phyloP scores from a whole-genome alignment of 176 grass and related monocot species.

The Tuctoria greenei region DNA sequence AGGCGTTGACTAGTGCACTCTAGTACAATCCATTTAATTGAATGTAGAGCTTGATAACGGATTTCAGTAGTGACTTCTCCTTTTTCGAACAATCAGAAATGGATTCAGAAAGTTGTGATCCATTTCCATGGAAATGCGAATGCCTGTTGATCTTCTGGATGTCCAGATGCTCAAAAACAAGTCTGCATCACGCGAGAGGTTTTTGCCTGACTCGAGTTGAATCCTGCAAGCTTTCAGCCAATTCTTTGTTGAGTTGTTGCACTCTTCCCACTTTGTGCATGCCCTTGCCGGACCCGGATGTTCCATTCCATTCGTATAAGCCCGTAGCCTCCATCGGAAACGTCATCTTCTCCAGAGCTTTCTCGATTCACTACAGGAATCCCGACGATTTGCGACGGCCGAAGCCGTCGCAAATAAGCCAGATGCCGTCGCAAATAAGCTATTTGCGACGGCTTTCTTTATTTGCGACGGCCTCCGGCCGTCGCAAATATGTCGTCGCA shows the following conservation, averaged over 20 bases:
- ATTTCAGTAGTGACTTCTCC: neutral
- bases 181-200: neutral
- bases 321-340: neutral
- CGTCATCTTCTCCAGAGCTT: neutral
- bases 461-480: too few relatives aligned
- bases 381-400: too few relatives aligned
- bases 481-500: too few relatives aligned
- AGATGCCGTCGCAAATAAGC: too few relatives aligned
- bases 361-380: too few relatives aligned
- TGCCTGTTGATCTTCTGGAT: neutral
- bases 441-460: too few relatives aligned
- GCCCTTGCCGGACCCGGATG: neutral
- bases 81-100: neutral
- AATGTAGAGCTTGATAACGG: slow-evolving; percentile 14
- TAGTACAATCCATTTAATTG: neutral
- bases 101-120: neutral
- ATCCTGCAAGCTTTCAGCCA: neutral
- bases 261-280: neutral
- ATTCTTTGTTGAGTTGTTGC: neutral
- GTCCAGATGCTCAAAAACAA: neutral
- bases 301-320: neutral
- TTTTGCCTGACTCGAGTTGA: neutral
- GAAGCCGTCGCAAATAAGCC: too few relatives aligned
- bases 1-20: slow-evolving; percentile 20
- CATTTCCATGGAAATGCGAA: neutral